Percentiles rank a stretch among this genome's conserved stretches.
These are phyloP conservation scores for Colletotrichum spinosum DNA, from an alignment of 2,329 filamentous ascomycete genomes.

Conservation along the genomic window DNA sequence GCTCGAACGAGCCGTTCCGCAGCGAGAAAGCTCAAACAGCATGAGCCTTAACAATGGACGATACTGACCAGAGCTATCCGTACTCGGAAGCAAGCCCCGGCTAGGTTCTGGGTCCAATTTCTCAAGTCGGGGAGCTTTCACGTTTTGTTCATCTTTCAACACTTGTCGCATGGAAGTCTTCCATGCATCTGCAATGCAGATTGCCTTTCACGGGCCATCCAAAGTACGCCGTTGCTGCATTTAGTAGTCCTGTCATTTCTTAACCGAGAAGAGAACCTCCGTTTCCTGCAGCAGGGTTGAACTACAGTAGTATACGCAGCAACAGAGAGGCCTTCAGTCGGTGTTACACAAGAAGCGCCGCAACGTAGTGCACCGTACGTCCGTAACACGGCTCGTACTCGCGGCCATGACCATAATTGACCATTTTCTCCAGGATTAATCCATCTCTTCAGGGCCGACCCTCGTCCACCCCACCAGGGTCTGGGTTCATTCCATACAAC, in stretches of 20 bases:
- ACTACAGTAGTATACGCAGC: no score
- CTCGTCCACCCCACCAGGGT: constrained; percentile 10
- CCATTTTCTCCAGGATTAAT: constrained; percentile 13
- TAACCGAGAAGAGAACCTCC: constrained; percentile 1
- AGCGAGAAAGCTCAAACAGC: no score
- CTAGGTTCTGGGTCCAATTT: no score
- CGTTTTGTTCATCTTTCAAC: no score
- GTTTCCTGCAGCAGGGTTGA: no score
- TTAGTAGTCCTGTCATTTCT: constrained; percentile 7
- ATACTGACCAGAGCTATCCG: no score
- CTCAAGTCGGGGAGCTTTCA: no score
- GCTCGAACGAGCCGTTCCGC: no score
- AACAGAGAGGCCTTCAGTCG: background rate
- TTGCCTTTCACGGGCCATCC: no score
- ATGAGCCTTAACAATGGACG: no score
- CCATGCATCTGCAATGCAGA: constrained; percentile 8
- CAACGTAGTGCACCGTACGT: background rate
- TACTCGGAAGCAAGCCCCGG: no score
- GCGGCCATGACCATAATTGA: constrained; percentile 22
- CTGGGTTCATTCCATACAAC: constrained; percentile 16
- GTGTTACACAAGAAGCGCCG: background rate
- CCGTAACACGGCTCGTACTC: constrained; percentile 29
- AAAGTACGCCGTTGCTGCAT: no score
- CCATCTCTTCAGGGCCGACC: background rate
- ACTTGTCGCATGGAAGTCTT: constrained; percentile 11